Evolutionary conservation across 2,329 filamentous ascomycete genomes (phyloP), one percentile per base, ranked within the genome.

Genomic region (Hymenoscyphus linearis): DNA sequence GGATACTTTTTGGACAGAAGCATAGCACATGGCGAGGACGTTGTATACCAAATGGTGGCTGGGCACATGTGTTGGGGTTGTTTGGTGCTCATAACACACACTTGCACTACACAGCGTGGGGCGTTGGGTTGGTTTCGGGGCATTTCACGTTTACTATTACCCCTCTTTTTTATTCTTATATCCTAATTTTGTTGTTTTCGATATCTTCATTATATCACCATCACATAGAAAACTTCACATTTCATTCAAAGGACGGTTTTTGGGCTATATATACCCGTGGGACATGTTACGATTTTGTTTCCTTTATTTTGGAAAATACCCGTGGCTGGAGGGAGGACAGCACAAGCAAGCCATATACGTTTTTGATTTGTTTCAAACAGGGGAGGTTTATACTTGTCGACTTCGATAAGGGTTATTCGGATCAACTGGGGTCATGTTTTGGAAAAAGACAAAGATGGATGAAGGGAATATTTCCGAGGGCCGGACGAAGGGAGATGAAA

Each of bases 41-140:
- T 59, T 58, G 59, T 57, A 61, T 60, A 59, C 47, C 47, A 16
- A 36, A n/a, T 25, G 34, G 26, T 25, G 53, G 55, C 37, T n/a
- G n/a, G 31, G 35, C 12, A 37, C 31, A 25, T 26, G 26, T 56
- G 34, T 22, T 26, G 34, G 35, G 54, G 25, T 10, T n/a, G 40
- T 47, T 47, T 12, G 40, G 40, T 47, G 40, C n/a, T 6, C 40
- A 47, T 47, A 22, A 25, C 50, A 55, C 47, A 47, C 55, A 55
- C 47, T 47, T 50, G 57, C 50, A 62, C 58, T 62, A 60, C 64
- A 67, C 64, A 64, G 62, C 64, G 62, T 58, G 25, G 44, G 65
- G 65, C 64, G 65, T 67, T 67, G 62, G 60, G 47, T 31, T 31
- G 27, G 40, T 18, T 47, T 18, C 56, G 54, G 56, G 56, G 53